A percentile compares a stretch with the other conserved stretches of the same genome.
Evolutionary conservation across 2,329 filamentous ascomycete species (phyloP).

Genomic region (Trichoderma sp.): DNA sequence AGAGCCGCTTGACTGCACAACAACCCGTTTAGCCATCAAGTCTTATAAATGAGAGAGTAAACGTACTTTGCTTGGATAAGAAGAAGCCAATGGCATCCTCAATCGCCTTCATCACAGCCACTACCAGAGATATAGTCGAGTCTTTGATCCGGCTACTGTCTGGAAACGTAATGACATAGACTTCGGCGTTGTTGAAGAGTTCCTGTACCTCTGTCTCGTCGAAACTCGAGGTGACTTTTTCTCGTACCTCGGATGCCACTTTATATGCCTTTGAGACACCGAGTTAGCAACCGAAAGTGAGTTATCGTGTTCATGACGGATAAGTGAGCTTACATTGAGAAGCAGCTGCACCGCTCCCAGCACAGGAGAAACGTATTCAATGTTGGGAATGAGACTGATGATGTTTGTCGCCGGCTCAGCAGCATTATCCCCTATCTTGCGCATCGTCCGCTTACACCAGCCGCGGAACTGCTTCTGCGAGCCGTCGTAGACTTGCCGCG

Average conservation of each 20-base stretch:
- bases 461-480: constrained; percentile 10
- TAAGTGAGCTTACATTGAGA: background rate
- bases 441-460: constrained; percentile 8
- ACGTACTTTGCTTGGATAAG: constrained; percentile 12
- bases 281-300: background rate
- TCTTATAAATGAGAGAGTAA: too few species aligned
- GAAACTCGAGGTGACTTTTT: background rate
- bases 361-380: constrained; percentile 16
- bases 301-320: background rate
- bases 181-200: constrained; percentile 14
- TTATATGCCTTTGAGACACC: background rate
- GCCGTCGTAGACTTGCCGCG: constrained; percentile 18
- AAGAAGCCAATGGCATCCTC: constrained; percentile 23
- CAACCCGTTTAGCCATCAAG: background rate
- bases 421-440: constrained; percentile 8
- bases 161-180: constrained; percentile 18
- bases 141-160: constrained; percentile 4
- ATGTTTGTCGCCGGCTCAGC: constrained; percentile 5
- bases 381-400: constrained; percentile 7
- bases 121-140: constrained; percentile 1
- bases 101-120: constrained; percentile 10
- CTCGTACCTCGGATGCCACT: constrained; percentile 8
- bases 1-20: background rate
- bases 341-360: constrained; percentile 15
- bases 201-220: constrained; percentile 1